These are phyloP conservation scores for Globisporangium cederbergense DNA, from an alignment of 352 stramenopile species.

Conservation along the genomic window DNA sequence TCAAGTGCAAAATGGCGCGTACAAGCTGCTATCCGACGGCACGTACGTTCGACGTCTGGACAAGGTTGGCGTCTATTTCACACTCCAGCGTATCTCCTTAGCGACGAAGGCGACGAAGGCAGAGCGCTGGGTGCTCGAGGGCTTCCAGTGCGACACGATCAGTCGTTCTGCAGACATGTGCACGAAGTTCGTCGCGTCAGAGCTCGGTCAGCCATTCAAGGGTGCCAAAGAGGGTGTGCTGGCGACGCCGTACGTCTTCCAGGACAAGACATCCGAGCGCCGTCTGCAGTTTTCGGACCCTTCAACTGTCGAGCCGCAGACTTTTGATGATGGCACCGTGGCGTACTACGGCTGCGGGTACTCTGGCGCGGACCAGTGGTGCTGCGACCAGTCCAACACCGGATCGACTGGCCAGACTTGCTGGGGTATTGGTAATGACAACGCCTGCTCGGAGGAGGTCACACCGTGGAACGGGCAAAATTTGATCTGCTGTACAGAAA, in stretches of 20 bases:
- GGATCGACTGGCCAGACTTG: slow-evolving; percentile 25
- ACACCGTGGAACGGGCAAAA: slow-evolving; percentile 40
- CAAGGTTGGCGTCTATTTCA: slow-evolving; percentile 32
- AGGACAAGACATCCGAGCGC: slow-evolving; percentile 7
- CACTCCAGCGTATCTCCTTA: slow-evolving; percentile 16
- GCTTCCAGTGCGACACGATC: slow-evolving; percentile 30
- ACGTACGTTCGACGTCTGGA: slow-evolving; percentile 31
- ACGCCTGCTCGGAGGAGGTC: slow-evolving; percentile 28
- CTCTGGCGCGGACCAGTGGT: slow-evolving; percentile 31
- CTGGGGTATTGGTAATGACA: slow-evolving; percentile 29
- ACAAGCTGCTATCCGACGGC: slow-evolving; percentile 18
- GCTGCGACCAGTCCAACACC: slow-evolving; percentile 34
- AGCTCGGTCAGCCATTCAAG: slow-evolving; percentile 16
- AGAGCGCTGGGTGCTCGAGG: slow-evolving; percentile 35
- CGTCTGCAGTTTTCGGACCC: slow-evolving; percentile 41
- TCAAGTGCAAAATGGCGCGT: slow-evolving; percentile 32
- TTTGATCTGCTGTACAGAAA: slow-evolving; percentile 44
- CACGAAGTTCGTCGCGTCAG: slow-evolving; percentile 22
- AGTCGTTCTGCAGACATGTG: slow-evolving; percentile 20
- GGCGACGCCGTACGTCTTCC: slow-evolving; percentile 4
- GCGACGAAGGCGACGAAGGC: neutral
- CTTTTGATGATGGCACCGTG: slow-evolving; percentile 20
- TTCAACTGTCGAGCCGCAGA: slow-evolving; percentile 16
- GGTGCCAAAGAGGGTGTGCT: neutral
- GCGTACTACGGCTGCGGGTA: slow-evolving; percentile 48